phyloP scores from a whole-genome alignment of 441 rosid genomes.

The Populus hybrid region DNA sequence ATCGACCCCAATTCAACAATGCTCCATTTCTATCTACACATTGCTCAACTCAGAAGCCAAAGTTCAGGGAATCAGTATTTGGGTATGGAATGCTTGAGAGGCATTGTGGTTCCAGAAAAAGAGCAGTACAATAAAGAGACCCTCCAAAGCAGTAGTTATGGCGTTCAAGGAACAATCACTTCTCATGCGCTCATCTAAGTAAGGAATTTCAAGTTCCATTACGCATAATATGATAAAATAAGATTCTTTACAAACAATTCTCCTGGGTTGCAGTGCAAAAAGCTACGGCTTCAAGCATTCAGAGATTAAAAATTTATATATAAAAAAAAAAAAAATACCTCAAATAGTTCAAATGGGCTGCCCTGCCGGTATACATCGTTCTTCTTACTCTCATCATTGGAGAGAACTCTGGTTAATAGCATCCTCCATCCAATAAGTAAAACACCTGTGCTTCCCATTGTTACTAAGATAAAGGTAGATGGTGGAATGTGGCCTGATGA shows the following conservation, averaged over 20 bases:
- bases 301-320: neutral
- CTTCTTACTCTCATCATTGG: constrained; percentile 40
- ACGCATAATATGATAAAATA: neutral
- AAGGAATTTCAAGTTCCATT: neutral
- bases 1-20: neutral
- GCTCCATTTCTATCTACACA: neutral
- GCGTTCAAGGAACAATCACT: neutral
- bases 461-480: constrained; percentile 56
- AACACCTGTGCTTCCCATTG: constrained; percentile 52
- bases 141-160: neutral
- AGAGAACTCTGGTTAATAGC: neutral
- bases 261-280: neutral
- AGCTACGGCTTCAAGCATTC: neutral
- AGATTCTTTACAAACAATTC: neutral
- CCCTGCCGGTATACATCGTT: constrained; percentile 68
- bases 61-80: neutral
- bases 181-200: neutral
- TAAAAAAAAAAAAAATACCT: constrained; percentile 41
- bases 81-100: neutral
- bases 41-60: neutral
- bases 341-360: constrained; percentile 83
- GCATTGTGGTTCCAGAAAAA: neutral
- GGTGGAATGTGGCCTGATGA: constrained; percentile 28
- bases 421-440: neutral
- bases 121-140: neutral